These are phyloP conservation scores for Aspergillus pseudoglaucus DNA, from an alignment of 2,329 filamentous ascomycete genomes.

Conservation along the genomic window DNA sequence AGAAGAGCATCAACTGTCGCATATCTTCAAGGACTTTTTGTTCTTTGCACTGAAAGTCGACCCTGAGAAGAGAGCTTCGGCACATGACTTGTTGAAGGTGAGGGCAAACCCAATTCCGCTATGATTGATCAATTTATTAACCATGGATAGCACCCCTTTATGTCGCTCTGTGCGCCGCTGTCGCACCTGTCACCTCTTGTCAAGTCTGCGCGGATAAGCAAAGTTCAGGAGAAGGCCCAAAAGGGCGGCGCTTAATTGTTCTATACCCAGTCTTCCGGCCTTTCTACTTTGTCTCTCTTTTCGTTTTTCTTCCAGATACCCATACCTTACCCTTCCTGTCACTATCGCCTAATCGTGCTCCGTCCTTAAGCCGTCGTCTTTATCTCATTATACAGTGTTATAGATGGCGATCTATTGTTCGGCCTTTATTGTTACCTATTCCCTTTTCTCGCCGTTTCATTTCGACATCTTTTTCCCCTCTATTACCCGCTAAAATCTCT, in stretches of 20 bases:
- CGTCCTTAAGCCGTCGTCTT: neutral
- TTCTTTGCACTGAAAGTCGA: slow-evolving; percentile 93
- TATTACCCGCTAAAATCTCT: neutral
- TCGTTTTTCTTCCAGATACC: slow-evolving; percentile 23
- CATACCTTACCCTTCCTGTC: slow-evolving; percentile 11
- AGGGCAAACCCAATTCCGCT: slow-evolving; percentile 30
- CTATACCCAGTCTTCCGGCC: slow-evolving; percentile 13
- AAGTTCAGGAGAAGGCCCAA: slow-evolving; percentile 75
- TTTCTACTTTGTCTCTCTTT: slow-evolving; percentile 23
- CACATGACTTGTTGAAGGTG: slow-evolving; percentile 88
- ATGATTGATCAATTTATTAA: slow-evolving; percentile 10
- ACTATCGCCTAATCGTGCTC: neutral
- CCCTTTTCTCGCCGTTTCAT: slow-evolving; percentile 1
- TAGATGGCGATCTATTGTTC: slow-evolving; percentile 21
- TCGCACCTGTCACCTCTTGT: slow-evolving; percentile 79
- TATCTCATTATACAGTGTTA: slow-evolving; percentile 10
- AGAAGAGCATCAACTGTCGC: slow-evolving; percentile 74
- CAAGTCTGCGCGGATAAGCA: slow-evolving; percentile 73
- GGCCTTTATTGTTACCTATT: neutral
- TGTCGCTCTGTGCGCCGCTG: slow-evolving; percentile 67
- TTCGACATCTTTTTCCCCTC: neutral
- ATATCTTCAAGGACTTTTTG: slow-evolving; percentile 84
- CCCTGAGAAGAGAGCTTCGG: slow-evolving; percentile 91
- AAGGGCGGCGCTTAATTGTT: slow-evolving; percentile 45
- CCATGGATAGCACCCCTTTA: slow-evolving; percentile 63